Evolutionary conservation across 805 yeast species (phyloP).

Genomic region (Zygotorulaspora chibaensis): DNA sequence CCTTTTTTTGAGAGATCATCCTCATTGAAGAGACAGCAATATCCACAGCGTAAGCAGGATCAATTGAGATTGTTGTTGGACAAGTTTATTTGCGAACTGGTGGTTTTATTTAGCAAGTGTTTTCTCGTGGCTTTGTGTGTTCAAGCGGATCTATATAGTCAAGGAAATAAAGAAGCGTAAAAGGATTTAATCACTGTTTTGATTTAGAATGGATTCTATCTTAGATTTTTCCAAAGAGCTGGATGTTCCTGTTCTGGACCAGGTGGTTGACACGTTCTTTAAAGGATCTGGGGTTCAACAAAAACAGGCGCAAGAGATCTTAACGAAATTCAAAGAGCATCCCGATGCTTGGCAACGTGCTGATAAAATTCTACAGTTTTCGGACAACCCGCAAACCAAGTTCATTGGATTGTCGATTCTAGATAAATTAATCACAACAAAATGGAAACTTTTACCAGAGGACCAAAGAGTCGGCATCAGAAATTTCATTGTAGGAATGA

Average conservation of each 20-base stretch:
- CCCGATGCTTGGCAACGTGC: constrained; percentile 96
- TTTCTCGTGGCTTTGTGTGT: too few relatives aligned
- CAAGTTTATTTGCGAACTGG: too few relatives aligned
- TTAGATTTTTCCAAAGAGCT: constrained; percentile 82
- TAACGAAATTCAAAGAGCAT: constrained; percentile 83
- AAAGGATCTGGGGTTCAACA: constrained; percentile 67
- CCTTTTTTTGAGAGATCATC: neutral
- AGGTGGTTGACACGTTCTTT: constrained; percentile 80
- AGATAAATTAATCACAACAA: constrained; percentile 82
- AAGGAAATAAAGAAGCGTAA: neutral
- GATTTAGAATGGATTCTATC: constrained; percentile 70
- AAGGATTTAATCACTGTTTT: neutral
- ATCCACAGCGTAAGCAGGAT: too few relatives aligned
- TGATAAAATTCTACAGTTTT: constrained; percentile 77
- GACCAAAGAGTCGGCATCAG: constrained; percentile 90
- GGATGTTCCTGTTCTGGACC: constrained; percentile 75
- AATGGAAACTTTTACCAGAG: constrained; percentile 90
- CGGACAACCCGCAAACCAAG: constrained; percentile 80
- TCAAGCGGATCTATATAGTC: neutral
- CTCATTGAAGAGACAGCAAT: neutral
- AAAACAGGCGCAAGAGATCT: constrained; percentile 63
- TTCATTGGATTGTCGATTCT: constrained; percentile 87
- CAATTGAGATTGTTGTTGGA: too few relatives aligned
- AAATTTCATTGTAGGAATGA: constrained; percentile 90
- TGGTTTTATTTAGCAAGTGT: too few relatives aligned